Percentiles rank a stretch among this genome's conserved stretches.
Conservation (phyloP, 2,329 filamentous ascomycete species). For the Didymella segeticola region DNA sequence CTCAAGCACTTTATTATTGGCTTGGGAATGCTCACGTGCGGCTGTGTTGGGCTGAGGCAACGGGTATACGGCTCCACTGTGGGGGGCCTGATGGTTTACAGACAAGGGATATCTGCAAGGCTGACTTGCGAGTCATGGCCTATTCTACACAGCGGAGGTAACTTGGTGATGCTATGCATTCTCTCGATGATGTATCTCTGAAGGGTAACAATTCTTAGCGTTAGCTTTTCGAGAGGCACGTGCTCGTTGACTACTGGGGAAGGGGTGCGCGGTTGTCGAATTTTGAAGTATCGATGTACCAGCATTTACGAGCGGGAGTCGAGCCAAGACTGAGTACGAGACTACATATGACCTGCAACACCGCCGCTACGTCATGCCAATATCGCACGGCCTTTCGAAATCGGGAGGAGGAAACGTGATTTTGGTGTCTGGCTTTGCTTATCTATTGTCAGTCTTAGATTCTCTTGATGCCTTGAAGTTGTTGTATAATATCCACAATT, state of each 20-base stretch:
- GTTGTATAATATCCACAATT: too few relatives aligned
- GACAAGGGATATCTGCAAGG: background rate
- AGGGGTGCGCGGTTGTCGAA: background rate
- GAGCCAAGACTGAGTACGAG: background rate
- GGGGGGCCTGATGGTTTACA: conserved; percentile 4
- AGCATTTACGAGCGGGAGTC: background rate
- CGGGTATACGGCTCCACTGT: conserved; percentile 8
- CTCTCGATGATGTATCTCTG: background rate
- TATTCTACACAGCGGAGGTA: background rate
- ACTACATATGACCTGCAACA: background rate
- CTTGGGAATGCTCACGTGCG: background rate
- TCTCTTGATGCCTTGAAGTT: too few relatives aligned
- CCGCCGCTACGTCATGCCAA: conserved; percentile 1
- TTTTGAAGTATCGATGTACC: too few relatives aligned
- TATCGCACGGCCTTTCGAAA: background rate
- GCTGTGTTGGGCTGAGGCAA: conserved; percentile 1
- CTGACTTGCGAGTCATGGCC: conserved; percentile 9
- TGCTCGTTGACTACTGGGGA: background rate
- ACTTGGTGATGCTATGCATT: background rate
- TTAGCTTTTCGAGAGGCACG: background rate
- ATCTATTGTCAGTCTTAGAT: background rate
- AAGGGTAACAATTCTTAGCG: background rate
- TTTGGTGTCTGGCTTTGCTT: background rate
- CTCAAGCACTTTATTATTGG: background rate
- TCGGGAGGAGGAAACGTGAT: too few relatives aligned